Conservation (phyloP, 139 green algal species). For the Chlamydomonas asymmetrica region DNA sequence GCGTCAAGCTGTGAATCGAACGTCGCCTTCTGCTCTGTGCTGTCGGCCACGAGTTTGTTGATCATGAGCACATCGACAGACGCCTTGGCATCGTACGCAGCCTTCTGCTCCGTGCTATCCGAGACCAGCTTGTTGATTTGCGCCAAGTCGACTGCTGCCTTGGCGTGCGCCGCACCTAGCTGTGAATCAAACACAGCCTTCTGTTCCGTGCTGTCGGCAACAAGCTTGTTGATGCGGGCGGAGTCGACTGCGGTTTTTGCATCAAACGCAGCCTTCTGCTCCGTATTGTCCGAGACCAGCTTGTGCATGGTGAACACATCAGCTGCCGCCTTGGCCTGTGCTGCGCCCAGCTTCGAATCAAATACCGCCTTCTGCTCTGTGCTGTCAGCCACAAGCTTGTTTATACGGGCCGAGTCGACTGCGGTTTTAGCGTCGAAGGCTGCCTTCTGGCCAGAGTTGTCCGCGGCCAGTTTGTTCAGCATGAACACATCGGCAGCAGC, state of each 20-base stretch:
- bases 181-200: conserved; percentile 27
- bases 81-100: background rate
- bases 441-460: too few species aligned
- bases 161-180: conserved; percentile 1
- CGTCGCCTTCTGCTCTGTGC: background rate
- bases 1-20: too few species aligned
- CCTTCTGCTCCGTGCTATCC: conserved; percentile 3
- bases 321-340: conserved; percentile 1
- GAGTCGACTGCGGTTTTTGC: too few species aligned
- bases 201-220: conserved; percentile 20
- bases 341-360: too few species aligned
- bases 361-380: conserved; percentile 18
- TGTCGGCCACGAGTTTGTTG: too few species aligned
- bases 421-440: too few species aligned
- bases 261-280: too few species aligned
- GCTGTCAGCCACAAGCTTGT: too few species aligned
- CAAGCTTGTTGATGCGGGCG: too few species aligned
- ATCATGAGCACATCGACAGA: background rate
- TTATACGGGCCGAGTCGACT: too few species aligned
- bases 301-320: too few species aligned
- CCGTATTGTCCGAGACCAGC: conserved; percentile 2
- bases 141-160: background rate
- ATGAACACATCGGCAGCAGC: too few species aligned
- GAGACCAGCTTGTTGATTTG: background rate
- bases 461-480: conserved; percentile 17